Base-by-base conservation (phyloP, 2,329 filamentous ascomycete genomes). In the Neopestalotiopsis clavispora region DNA sequence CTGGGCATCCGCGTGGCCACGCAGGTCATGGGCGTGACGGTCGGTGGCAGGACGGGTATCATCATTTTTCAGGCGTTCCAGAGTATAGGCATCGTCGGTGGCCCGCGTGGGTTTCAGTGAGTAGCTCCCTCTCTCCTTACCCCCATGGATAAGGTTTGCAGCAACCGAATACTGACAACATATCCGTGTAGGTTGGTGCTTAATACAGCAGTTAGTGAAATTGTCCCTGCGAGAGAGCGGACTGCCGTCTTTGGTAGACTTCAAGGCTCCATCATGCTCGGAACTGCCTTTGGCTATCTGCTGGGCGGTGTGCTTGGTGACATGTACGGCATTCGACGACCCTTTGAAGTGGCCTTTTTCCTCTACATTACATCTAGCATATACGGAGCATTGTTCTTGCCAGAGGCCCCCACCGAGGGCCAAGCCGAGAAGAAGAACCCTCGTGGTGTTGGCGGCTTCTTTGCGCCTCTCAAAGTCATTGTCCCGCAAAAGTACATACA, bases 201-300 rank as follows among this genome's bases (percentile, higher is more conserved):
- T 28, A 93, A 93, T 72, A 90, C 90, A 13, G 89, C 91, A 59
- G 89, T 91, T 0, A 87, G 90, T 1, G 91, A 93, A 75, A 81
- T 92, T 2, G 87, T 91, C 0, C 82, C 86, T 52, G 86, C 90
- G 0, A 80, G 84, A 23, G 82, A 87, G 67, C 83, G 91, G 3
- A 94, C 91, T 0, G 88, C 84, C 0, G 86, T 90, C 0, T 87
- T 93, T 69, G 91, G 91, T 0, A 71, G 74, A 72, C 80, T 94
- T 0, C 89, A 91, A 71, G 91, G 91, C 0, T 86, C 84, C 67
- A 87, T 91, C 68, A 91, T 92, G 85, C 82, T 93, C 2, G 91
- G 91, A 0, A 87, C 87, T 3, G 89, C 89, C 0, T 81, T 90
- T 9, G 91, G 90, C 0, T 92, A 89, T 67, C 80, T 93, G 1